These are phyloP conservation scores for Trichoderma hamatum DNA, from an alignment of 2,329 filamentous ascomycete genomes.

Conservation along the genomic window DNA sequence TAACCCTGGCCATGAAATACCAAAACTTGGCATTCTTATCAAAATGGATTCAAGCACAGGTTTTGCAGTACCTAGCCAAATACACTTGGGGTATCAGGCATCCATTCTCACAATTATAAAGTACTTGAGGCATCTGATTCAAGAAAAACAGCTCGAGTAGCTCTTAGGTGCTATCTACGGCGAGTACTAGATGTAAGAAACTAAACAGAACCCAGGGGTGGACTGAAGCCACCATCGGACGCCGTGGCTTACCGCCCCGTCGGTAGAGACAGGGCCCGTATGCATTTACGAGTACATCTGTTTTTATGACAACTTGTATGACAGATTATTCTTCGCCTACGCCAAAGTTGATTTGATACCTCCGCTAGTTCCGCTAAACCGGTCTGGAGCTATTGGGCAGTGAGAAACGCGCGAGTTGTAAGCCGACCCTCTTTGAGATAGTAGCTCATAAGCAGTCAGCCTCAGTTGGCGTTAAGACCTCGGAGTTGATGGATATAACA, in stretches of 20 bases:
- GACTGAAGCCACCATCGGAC: not conserved
- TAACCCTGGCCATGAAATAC: not conserved
- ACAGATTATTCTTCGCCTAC: not conserved
- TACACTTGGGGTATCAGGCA: not conserved
- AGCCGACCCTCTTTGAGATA: not conserved
- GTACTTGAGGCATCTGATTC: not conserved
- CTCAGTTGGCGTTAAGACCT: not conserved
- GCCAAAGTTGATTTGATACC: not conserved
- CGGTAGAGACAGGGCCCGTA: not conserved
- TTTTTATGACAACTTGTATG: not conserved
- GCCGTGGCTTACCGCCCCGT: not conserved
- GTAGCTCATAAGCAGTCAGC: slow-evolving; percentile 6
- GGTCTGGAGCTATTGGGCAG: not conserved
- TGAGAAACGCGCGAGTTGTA: not conserved
- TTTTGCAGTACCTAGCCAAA: not conserved
- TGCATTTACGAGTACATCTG: not conserved
- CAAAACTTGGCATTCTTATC: not conserved
- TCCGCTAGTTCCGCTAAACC: not conserved
- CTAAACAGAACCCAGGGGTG: not conserved
- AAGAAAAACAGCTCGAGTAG: not conserved
- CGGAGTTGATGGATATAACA: not conserved
- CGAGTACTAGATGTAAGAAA: not conserved
- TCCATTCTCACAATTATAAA: not conserved
- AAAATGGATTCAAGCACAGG: not conserved
- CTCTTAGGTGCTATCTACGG: not conserved